These are phyloP conservation scores for Podospora pseudoanserina DNA, from an alignment of 495 filamentous ascomycete genomes.

Conservation along the genomic window DNA sequence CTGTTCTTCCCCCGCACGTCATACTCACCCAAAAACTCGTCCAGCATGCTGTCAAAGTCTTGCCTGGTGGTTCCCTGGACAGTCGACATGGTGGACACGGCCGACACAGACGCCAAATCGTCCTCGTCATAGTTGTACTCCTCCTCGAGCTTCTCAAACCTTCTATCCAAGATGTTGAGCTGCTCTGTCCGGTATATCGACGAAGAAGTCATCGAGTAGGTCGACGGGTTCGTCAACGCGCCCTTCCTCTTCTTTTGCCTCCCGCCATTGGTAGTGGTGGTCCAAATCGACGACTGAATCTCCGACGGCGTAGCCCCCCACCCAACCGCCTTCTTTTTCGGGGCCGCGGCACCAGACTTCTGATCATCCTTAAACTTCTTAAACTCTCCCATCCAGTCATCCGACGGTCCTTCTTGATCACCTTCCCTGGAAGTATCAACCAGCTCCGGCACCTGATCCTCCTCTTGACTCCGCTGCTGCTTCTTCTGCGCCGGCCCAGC, in stretches of 20 bases:
- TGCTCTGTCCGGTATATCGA: constrained; percentile 84
- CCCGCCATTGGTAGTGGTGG: constrained; percentile 68
- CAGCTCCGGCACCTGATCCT: constrained; percentile 49
- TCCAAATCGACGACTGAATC: constrained; percentile 71
- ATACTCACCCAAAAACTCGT: constrained; percentile 84
- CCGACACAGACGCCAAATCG: constrained; percentile 44
- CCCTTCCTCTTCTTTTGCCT: constrained; percentile 87
- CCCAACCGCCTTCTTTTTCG: constrained; percentile 34
- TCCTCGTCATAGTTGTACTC: constrained; percentile 75
- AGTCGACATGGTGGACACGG: constrained; percentile 47
- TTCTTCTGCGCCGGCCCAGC: constrained; percentile 46
- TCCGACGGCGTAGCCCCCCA: constrained; percentile 51
- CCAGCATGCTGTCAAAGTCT: constrained; percentile 86
- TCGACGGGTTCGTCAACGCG: constrained; percentile 80
- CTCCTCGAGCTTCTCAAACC: constrained; percentile 88
- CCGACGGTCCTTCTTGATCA: constrained; percentile 42
- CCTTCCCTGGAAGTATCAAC: constrained; percentile 39
- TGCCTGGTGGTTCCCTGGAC: constrained; percentile 55
- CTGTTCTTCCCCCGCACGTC: constrained; percentile 73
- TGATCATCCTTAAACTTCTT: constrained; percentile 83
- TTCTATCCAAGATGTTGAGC: constrained; percentile 76
- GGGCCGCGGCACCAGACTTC: constrained; percentile 30
- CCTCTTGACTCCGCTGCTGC: constrained; percentile 9
- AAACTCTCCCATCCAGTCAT: constrained; percentile 85
- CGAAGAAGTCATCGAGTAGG: constrained; percentile 96